Evolutionary conservation across 495 filamentous ascomycete species (phyloP), one percentile per base, ranked within the genome.

Genomic region (Daldinia grandis): DNA sequence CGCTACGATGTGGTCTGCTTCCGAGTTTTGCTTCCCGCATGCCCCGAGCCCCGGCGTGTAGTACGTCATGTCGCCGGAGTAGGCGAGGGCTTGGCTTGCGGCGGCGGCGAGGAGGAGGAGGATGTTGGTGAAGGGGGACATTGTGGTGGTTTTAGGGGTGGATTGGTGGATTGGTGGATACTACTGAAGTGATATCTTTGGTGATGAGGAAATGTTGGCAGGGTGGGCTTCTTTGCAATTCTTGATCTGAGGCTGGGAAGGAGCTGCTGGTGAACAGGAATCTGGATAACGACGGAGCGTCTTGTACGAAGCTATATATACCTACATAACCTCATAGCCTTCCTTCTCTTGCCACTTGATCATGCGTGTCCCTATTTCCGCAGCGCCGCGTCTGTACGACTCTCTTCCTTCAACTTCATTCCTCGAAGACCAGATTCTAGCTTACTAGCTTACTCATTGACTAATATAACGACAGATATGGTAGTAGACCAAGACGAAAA

Each of bases 41-140:
- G 83, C 77, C 27, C 83, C 83, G 6, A 85, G 74, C 4, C 83
- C 83, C 6, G 83, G 72, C 25, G 69, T 38, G 76, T 79, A 85
- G 76, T 82, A 85, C 7, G 84, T 85, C 59, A 85, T 76, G 60
- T 85, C 81, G 51, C 82, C 82, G 0, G 59, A 58, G 76, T 74
- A 79, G 67, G 70, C 56, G 25, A 68, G 51, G 4, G 42, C 65
- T 37, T n/a, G 17, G 64, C 15, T 21, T n/a, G 57, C 57, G 47
- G 42, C 17, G 35, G 44, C 9, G 62, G 66, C 58, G 9, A 64
- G 17, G 17, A 70, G 50, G 42, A 69, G 30, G 59, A 65, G 62
- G 64, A 35, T 42, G 53, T 19, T 54, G 47, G 58, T 62, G 37
- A 65, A 27, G 58, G 66, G 44, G 31, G 31, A 30, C 69, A 72